Conservation (phyloP, 805 yeast species). For the Teunomyces atbi region DNA sequence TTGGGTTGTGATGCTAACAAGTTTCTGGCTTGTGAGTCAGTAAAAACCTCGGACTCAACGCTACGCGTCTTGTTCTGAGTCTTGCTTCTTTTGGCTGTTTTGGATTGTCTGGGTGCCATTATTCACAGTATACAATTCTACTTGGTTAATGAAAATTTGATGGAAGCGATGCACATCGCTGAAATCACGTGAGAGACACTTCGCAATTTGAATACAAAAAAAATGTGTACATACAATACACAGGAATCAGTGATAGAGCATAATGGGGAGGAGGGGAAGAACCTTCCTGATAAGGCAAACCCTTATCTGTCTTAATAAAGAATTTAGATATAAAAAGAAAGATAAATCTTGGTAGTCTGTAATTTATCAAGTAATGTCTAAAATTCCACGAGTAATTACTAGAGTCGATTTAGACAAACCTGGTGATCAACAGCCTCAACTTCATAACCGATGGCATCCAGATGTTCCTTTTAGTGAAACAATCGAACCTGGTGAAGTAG, state of each 20-base stretch:
- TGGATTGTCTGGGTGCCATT: conserved; percentile 61
- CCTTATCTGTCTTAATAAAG: too few species aligned
- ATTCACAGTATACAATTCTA: neutral
- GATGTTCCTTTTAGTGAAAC: conserved; percentile 43
- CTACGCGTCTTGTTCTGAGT: conserved; percentile 53
- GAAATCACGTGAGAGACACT: neutral
- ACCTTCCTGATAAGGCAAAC: neutral
- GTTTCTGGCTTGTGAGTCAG: conserved; percentile 70
- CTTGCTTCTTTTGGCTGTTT: conserved; percentile 55
- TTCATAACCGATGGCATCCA: conserved; percentile 57
- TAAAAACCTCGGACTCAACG: conserved; percentile 63
- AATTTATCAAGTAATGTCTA: conserved; percentile 22
- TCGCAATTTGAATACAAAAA: neutral
- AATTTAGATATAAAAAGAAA: neutral
- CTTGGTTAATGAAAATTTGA: conserved; percentile 1
- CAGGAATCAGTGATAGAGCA: neutral
- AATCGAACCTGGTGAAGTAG: conserved; percentile 42
- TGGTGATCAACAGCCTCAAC: conserved; percentile 45
- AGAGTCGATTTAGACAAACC: conserved; percentile 43
- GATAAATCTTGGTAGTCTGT: too few species aligned
- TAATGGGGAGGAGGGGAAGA: neutral
- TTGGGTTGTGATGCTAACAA: conserved; percentile 58
- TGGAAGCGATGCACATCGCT: conserved; percentile 4
- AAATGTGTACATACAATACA: neutral
- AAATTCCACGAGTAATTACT: conserved; percentile 12